Evolutionary conservation across 1,139 yeast genomes (phyloP).

Genomic region (Saccharomyces hybrid): DNA sequence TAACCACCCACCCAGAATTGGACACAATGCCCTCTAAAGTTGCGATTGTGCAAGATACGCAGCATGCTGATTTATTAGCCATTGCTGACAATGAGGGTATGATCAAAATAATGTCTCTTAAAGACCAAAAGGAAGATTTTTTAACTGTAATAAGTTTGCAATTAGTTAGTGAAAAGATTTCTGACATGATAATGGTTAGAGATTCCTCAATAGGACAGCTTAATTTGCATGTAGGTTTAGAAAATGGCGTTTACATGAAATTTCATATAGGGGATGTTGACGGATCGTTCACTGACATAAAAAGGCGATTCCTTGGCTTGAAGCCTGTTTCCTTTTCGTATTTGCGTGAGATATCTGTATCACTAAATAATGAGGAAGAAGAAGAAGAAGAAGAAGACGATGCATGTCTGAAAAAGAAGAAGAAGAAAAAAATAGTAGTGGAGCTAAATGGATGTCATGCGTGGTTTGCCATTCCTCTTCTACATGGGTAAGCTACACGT

Average conservation of each 20-base stretch:
- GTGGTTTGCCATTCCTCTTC: constrained; percentile 19
- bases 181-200: neutral
- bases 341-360: constrained; percentile 16
- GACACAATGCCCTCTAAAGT: constrained; percentile 46
- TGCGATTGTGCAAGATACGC: constrained; percentile 39
- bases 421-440: constrained; percentile 6
- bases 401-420: constrained; percentile 4
- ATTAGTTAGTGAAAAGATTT: neutral
- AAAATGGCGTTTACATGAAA: constrained; percentile 70
- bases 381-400: constrained; percentile 20
- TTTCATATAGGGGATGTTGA: constrained; percentile 49
- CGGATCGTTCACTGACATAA: constrained; percentile 60
- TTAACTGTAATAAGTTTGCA: neutral
- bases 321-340: constrained; percentile 47
- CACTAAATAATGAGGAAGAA: constrained; percentile 27
- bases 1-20: constrained; percentile 53
- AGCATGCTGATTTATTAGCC: constrained; percentile 43
- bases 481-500: constrained; percentile 27
- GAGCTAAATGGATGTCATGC: constrained; percentile 8
- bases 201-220: constrained; percentile 10
- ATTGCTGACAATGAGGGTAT: constrained; percentile 70
- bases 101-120: constrained; percentile 58
- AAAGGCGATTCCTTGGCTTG: constrained; percentile 69
- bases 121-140: constrained; percentile 37
- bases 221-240: constrained; percentile 68